Evolutionary conservation across 208 protist species (phyloP).

Genomic region (Zelonia costaricensis): DNA sequence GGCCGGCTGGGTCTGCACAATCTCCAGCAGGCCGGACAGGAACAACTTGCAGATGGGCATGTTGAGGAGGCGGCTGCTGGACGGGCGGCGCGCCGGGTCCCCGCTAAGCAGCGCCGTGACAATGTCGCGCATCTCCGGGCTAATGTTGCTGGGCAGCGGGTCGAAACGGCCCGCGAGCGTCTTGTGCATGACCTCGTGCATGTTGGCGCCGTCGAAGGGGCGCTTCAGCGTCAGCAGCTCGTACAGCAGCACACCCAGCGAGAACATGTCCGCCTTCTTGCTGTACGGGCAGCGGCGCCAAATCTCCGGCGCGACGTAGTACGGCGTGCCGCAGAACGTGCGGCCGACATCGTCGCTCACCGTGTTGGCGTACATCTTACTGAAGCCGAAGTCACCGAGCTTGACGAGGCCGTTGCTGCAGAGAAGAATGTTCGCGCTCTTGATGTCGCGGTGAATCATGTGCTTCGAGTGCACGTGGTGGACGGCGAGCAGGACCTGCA

Average conservation of each 20-base stretch:
- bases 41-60: slow-evolving; percentile 78
- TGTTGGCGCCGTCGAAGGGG: slow-evolving; percentile 74
- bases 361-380: slow-evolving; percentile 55
- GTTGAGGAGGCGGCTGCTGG: slow-evolving; percentile 65
- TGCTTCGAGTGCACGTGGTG: slow-evolving; percentile 80
- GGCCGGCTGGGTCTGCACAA: slow-evolving; percentile 67
- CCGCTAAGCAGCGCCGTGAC: slow-evolving; percentile 52
- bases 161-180: slow-evolving; percentile 56
- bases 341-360: slow-evolving; percentile 55
- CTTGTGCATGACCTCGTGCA: slow-evolving; percentile 79
- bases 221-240: slow-evolving; percentile 85
- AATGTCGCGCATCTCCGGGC: slow-evolving; percentile 65
- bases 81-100: slow-evolving; percentile 57
- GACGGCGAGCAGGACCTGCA: slow-evolving; percentile 77
- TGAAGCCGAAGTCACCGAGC: slow-evolving; percentile 88
- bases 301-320: slow-evolving; percentile 94
- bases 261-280: slow-evolving; percentile 94
- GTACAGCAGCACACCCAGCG: slow-evolving; percentile 86
- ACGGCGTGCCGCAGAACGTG: slow-evolving; percentile 88
- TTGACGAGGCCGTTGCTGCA: slow-evolving; percentile 82
- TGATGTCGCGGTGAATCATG: slow-evolving; percentile 91
- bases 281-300: slow-evolving; percentile 92
- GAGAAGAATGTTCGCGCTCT: slow-evolving; percentile 85
- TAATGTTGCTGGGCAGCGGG: slow-evolving; percentile 47
- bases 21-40: slow-evolving; percentile 72